Evolutionary conservation across 257 asterid genomes (phyloP), one percentile per base, ranked within the genome.

Genomic region (Plantago ovata): DNA sequence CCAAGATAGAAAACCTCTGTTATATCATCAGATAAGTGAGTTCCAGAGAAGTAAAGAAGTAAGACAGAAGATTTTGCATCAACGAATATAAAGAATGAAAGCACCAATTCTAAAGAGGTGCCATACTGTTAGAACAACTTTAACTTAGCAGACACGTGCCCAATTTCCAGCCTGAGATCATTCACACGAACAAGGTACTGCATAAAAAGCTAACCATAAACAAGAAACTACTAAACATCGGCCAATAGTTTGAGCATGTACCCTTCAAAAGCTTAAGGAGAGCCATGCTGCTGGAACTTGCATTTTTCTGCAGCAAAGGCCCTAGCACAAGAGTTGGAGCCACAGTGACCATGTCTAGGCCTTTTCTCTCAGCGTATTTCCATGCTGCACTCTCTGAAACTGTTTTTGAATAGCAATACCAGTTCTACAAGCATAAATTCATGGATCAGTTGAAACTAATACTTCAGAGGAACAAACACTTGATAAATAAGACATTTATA

Each of bases 331-430:
- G 75, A 36, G 76, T 9, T 18, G 96, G 98, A 24, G 77, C 75
- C 16, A 84, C 62, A 9, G 95, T 74, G 54, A 87, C 62, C n/a
- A 91, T 42, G 38, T 81, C 70, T 1, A 87, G 89, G 48, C 86
- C 86, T 15, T 8, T 69, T 67, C 61, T 36, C 64, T 78, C 83
- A 14, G 91, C 84, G 67, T 77, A 87, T 57, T 84, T 78, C 69
- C 61, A 78, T 21, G 91, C 95, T 75, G 66, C 82, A 18, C 69
- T 72, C 69, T 90, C 98, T 0, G 98, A 93, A 28, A 73, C 77
- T 1, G 94, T 84, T 56, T 90, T 90, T 52, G 96, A 81, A 61
- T 36, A 78, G 64, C 72, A 79, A 67, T 90, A 87, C 98, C 96
- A 90, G 51, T 84, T 81, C 98, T 87, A 87, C 32, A 60, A 2